Conservation (phyloP, 345 rosid genomes). For the Ailanthus altissimus region DNA sequence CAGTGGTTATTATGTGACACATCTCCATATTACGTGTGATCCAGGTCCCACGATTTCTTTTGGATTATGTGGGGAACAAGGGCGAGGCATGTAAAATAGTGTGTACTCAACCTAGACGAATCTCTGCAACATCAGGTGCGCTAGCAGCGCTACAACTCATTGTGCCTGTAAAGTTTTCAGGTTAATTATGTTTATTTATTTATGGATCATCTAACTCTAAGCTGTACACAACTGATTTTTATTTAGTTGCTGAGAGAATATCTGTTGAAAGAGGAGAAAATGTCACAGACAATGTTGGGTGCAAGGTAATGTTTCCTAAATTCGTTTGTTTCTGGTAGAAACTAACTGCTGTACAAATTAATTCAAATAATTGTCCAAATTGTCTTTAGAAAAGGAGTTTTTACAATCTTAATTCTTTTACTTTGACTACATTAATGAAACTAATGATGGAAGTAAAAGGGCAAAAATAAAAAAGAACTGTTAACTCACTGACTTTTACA, state of each 20-base stretch:
- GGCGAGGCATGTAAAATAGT: slow-evolving; percentile 80
- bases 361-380: neutral
- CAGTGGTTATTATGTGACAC: slow-evolving; percentile 7
- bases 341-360: neutral
- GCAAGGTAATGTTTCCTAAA: slow-evolving; percentile 59
- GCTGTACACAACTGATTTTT: slow-evolving; percentile 1
- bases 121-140: slow-evolving; percentile 89
- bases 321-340: neutral
- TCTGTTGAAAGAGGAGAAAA: slow-evolving; percentile 81
- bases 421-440: neutral
- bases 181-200: slow-evolving; percentile 13
- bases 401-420: neutral
- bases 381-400: neutral
- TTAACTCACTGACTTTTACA: neutral
- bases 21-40: slow-evolving; percentile 21
- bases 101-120: slow-evolving; percentile 98
- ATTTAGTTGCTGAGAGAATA: slow-evolving; percentile 89
- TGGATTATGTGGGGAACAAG: slow-evolving; percentile 80
- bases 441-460: neutral
- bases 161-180: slow-evolving; percentile 13
- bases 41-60: slow-evolving; percentile 87
- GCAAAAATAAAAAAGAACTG: neutral
- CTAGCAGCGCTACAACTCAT: slow-evolving; percentile 40
- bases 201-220: neutral
- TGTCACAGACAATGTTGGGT: slow-evolving; percentile 80